These are phyloP conservation scores for Wallemia mellicola DNA, from an alignment of 1,284 basidiomycete species.

Conservation along the genomic window DNA sequence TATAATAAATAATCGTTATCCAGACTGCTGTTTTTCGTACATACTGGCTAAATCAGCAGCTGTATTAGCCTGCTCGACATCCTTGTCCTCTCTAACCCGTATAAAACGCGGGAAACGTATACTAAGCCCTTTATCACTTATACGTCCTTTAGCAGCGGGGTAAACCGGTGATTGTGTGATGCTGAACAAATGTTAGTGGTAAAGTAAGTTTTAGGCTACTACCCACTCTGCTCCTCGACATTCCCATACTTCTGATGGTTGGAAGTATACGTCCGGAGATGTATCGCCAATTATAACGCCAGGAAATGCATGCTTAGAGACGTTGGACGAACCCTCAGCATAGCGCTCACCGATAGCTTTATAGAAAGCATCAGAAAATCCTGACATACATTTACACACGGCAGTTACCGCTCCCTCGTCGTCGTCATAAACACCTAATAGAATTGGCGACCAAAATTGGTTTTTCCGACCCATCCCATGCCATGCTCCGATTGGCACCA, in stretches of 20 bases:
- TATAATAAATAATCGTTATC: not conserved
- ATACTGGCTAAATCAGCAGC: constrained; percentile 38
- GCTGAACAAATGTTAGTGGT: not conserved
- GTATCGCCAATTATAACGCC: not conserved
- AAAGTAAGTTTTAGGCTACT: no score
- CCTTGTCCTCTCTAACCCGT: constrained; percentile 71
- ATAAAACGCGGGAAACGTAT: constrained; percentile 88
- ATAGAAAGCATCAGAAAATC: constrained; percentile 35
- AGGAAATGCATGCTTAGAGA: not conserved
- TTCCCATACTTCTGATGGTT: constrained; percentile 88
- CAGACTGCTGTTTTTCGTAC: not conserved
- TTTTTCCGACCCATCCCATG: constrained; percentile 95
- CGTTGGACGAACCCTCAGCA: constrained; percentile 18
- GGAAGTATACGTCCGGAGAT: constrained; percentile 64
- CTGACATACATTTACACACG: constrained; percentile 90
- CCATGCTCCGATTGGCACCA: constrained; percentile 92
- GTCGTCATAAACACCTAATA: constrained; percentile 73
- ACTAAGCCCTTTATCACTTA: constrained; percentile 66
- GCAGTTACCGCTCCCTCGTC: constrained; percentile 77
- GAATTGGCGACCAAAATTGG: constrained; percentile 77
- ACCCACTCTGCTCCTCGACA: constrained; percentile 20
- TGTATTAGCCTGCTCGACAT: constrained; percentile 66
- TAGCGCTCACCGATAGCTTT: constrained; percentile 59
- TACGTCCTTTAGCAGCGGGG: constrained; percentile 79
- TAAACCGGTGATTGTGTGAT: constrained; percentile 64